Conservation (phyloP, 208 protist genomes). For the Crithidia sp. region DNA sequence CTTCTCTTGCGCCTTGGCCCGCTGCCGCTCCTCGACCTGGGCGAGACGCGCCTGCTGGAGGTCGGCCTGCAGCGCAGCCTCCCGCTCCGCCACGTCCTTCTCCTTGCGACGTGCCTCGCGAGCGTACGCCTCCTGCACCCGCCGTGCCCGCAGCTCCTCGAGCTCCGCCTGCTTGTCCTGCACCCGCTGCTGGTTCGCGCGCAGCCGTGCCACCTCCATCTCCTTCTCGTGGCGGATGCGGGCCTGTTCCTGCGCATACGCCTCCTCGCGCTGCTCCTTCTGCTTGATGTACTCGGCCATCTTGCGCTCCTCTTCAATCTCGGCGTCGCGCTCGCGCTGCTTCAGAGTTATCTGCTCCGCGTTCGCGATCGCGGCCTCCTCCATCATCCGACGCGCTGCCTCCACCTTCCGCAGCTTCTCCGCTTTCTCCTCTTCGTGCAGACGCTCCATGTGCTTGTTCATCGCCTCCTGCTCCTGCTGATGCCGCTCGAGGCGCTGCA, state of each 20-base stretch:
- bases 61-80: constrained; percentile 70
- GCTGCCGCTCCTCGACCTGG: constrained; percentile 86
- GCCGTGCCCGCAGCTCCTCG: constrained; percentile 91
- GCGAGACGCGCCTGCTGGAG: constrained; percentile 72
- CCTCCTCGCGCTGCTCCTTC: constrained; percentile 88
- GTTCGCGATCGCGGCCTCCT: constrained; percentile 93
- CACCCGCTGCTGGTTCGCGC: constrained; percentile 88
- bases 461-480: constrained; percentile 95
- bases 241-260: constrained; percentile 85
- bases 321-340: constrained; percentile 70
- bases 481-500: constrained; percentile 88
- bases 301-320: constrained; percentile 86
- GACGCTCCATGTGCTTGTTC: constrained; percentile 84
- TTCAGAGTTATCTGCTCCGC: constrained; percentile 94
- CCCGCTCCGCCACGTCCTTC: constrained; percentile 66
- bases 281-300: constrained; percentile 89
- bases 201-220: constrained; percentile 86
- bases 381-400: constrained; percentile 80
- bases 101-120: constrained; percentile 87
- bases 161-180: constrained; percentile 92
- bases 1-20: constrained; percentile 57
- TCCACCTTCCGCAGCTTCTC: constrained; percentile 86
- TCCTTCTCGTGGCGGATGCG: constrained; percentile 89
- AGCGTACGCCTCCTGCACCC: constrained; percentile 87
- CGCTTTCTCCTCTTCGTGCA: constrained; percentile 88